Evolutionary conservation across 257 asterid species (phyloP).

Genomic region (Craterostigma plantagineum): DNA sequence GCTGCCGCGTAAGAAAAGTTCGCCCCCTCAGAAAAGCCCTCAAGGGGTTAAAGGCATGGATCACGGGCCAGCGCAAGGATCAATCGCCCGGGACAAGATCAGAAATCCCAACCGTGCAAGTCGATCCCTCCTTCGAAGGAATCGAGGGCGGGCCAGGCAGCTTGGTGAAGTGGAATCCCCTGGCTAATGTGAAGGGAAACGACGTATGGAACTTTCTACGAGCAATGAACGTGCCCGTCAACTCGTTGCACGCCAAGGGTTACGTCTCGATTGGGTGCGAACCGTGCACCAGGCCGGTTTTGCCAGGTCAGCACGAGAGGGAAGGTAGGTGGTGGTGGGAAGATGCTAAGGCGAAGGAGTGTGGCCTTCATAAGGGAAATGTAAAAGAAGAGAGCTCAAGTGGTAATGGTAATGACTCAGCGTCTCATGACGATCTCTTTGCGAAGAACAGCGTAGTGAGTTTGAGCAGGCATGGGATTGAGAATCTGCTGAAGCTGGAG

Average conservation of each 20-base stretch:
- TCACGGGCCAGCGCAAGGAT: conserved; percentile 40
- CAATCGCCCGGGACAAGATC: conserved; percentile 42
- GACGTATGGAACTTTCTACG: conserved; percentile 31
- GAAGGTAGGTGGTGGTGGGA: conserved; percentile 64
- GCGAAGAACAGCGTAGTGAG: conserved; percentile 10
- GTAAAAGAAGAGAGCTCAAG: conserved; percentile 15
- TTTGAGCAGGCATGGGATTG: conserved; percentile 27
- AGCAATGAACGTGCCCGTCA: conserved; percentile 34
- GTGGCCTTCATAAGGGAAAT: conserved; percentile 39
- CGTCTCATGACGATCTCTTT: conserved; percentile 23
- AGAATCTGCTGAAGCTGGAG: conserved; percentile 24
- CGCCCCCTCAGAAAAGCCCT: conserved; percentile 25
- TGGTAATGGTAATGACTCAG: conserved; percentile 10
- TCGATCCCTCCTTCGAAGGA: conserved; percentile 40
- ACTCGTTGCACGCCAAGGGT: conserved; percentile 26
- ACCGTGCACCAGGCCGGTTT: conserved; percentile 34
- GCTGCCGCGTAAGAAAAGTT: conserved; percentile 37
- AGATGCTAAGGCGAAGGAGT: conserved; percentile 40
- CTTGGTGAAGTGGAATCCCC: conserved; percentile 37
- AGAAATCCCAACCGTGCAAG: conserved; percentile 29
- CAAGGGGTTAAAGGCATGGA: conserved; percentile 34
- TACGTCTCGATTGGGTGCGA: conserved; percentile 39
- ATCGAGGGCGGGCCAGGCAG: conserved; percentile 35
- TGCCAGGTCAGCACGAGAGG: conserved; percentile 40
- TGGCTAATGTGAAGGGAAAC: conserved; percentile 30